phyloP scores from a whole-genome alignment of 2,329 filamentous ascomycete species.

The Graphiopsis chlorocephala region DNA sequence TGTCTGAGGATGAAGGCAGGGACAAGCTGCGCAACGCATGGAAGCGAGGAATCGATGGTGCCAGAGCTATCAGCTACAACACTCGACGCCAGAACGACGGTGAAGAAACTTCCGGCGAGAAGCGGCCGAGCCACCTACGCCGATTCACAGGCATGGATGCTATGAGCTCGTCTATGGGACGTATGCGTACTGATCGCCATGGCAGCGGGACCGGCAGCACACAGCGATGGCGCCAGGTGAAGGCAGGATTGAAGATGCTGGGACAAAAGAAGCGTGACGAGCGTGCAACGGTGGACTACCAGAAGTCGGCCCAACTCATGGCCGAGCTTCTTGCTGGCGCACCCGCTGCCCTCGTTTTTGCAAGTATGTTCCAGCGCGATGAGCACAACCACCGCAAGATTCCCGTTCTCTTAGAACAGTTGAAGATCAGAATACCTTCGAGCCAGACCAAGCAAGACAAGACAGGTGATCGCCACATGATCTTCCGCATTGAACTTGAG shows the following conservation, averaged over 20 bases:
- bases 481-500: conserved; percentile 89
- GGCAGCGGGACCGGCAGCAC: conserved; percentile 52
- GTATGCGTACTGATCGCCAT: conserved; percentile 46
- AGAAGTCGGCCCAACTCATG: conserved; percentile 94
- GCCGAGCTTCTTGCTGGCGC: conserved; percentile 90
- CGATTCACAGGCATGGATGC: conserved; percentile 47
- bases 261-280: conserved; percentile 79
- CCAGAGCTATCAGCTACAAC: conserved; percentile 47
- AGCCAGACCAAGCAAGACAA: conserved; percentile 66
- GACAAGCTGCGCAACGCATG: conserved; percentile 48
- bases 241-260: conserved; percentile 78
- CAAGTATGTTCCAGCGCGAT: conserved; percentile 96
- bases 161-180: conserved; percentile 39
- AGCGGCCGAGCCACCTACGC: conserved; percentile 45
- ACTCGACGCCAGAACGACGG: conserved; percentile 28
- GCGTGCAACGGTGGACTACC: conserved; percentile 81
- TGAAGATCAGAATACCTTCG: conserved; percentile 83
- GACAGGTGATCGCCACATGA: conserved; percentile 66
- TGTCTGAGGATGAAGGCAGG: conserved; percentile 52
- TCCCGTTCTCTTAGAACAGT: conserved; percentile 88
- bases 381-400: conserved; percentile 95
- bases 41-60: conserved; percentile 47
- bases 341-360: conserved; percentile 88
- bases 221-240: conserved; percentile 89
- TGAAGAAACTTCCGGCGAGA: conserved; percentile 35